Evolutionary conservation across 495 filamentous ascomycete genomes (phyloP).

Genomic region (Xylaria castorea): DNA sequence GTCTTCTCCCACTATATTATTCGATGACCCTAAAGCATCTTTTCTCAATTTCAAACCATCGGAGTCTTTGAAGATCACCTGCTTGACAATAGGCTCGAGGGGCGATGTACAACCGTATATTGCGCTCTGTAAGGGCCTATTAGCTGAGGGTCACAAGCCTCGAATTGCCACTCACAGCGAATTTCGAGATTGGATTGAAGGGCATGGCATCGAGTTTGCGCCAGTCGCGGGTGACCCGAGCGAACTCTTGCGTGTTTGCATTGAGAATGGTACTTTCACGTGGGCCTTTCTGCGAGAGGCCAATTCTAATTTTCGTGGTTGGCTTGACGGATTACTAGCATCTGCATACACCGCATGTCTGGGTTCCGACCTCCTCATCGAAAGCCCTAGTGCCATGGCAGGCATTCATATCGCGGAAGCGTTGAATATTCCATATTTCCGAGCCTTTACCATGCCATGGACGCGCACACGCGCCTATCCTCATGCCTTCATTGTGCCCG

Average conservation of each 20-base stretch:
- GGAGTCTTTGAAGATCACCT: constrained; percentile 84
- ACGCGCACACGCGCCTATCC: constrained; percentile 94
- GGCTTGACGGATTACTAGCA: constrained; percentile 86
- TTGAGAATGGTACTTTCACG: constrained; percentile 98
- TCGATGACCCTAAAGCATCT: constrained; percentile 90
- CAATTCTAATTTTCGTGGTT: constrained; percentile 86
- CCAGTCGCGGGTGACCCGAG: constrained; percentile 89
- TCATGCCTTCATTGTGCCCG: constrained; percentile 95
- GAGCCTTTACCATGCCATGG: constrained; percentile 99
- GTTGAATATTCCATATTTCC: constrained; percentile 91
- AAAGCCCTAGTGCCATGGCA: constrained; percentile 96
- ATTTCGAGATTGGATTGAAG: constrained; percentile 86
- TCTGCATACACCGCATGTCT: constrained; percentile 89
- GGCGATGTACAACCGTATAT: constrained; percentile 99
- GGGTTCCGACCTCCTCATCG: constrained; percentile 87
- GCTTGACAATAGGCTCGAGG: constrained; percentile 92
- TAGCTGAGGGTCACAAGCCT: constrained; percentile 84
- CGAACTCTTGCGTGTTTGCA: constrained; percentile 93
- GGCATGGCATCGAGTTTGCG: constrained; percentile 91
- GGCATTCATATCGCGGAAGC: constrained; percentile 99
- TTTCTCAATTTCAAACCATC: constrained; percentile 94
- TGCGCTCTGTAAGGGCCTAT: constrained; percentile 87
- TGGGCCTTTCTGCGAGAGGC: constrained; percentile 88
- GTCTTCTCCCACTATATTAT: constrained; percentile 72
- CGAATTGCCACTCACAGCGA: constrained; percentile 92